phyloP scores from a whole-genome alignment of 2,329 filamentous ascomycete species.

The Claviceps sp. region DNA sequence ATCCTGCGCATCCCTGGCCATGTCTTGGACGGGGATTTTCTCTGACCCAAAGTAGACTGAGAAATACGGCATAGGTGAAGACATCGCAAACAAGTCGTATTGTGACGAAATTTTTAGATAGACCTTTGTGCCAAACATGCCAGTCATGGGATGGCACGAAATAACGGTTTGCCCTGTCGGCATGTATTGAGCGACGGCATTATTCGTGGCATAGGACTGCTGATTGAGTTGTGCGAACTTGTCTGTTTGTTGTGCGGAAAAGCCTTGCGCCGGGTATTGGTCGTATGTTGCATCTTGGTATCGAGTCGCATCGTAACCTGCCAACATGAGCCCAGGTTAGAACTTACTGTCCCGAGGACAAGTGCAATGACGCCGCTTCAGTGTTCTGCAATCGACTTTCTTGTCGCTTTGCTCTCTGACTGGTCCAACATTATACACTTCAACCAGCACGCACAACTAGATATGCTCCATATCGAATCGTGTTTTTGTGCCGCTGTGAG shows the following conservation, averaged over 20 bases:
- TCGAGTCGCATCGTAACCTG: conserved; percentile 47
- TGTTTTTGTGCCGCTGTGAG: not conserved
- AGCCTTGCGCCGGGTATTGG: conserved; percentile 35
- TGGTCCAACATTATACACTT: not conserved
- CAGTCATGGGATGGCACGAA: conserved; percentile 56
- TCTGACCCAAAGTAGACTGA: conserved; percentile 68
- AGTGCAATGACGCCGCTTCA: not conserved
- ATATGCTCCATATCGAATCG: not conserved
- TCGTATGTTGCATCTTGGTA: conserved; percentile 45
- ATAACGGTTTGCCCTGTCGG: conserved; percentile 46
- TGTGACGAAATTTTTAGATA: conserved; percentile 61
- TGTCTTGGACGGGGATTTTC: conserved; percentile 45
- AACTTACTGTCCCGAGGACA: not conserved
- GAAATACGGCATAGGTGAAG: conserved; percentile 41
- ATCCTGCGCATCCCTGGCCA: conserved; percentile 48
- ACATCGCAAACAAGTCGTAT: conserved; percentile 54
- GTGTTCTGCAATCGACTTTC: not conserved
- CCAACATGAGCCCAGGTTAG: conserved; percentile 10
- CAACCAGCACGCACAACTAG: not conserved
- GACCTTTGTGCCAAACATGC: conserved; percentile 56
- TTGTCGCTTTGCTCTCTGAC: not conserved
- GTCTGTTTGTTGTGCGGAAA: conserved; percentile 32
- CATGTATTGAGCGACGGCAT: conserved; percentile 54
- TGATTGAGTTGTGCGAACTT: conserved; percentile 40
- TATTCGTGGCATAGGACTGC: conserved; percentile 46